phyloP scores from a whole-genome alignment of 306 rosid species.

The Myrica gale region DNA sequence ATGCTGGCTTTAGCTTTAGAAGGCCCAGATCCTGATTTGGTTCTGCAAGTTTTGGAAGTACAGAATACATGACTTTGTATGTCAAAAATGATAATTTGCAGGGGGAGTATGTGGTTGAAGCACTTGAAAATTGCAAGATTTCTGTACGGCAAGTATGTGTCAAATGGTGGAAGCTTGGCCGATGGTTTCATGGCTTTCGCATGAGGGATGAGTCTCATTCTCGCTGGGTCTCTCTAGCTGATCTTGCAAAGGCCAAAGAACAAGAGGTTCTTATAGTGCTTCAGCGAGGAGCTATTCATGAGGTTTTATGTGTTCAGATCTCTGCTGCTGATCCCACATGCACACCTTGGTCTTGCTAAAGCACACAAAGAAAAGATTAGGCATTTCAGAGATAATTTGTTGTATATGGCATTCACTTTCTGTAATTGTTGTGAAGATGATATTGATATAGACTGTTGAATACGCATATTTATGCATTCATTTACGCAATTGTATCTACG shows the following conservation, averaged over 20 bases:
- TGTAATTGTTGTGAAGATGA: neutral
- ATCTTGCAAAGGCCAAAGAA: slow-evolving; percentile 38
- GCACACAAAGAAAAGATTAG: slow-evolving; percentile 6
- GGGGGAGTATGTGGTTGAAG: slow-evolving; percentile 47
- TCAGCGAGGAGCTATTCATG: slow-evolving; percentile 70
- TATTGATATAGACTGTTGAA: too few relatives aligned
- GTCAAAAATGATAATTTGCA: slow-evolving; percentile 36
- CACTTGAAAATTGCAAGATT: slow-evolving; percentile 43
- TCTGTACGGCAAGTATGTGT: slow-evolving; percentile 53
- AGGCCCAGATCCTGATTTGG: slow-evolving; percentile 14
- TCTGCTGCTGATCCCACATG: slow-evolving; percentile 34
- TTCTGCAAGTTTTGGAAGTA: neutral
- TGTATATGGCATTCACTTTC: neutral
- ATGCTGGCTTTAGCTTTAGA: slow-evolving; percentile 14
- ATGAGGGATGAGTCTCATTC: slow-evolving; percentile 64
- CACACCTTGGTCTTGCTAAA: slow-evolving; percentile 33
- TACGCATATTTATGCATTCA: neutral
- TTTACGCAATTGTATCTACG: neutral
- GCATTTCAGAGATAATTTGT: neutral
- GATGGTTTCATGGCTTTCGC: slow-evolving; percentile 74
- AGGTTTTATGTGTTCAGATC: slow-evolving; percentile 74
- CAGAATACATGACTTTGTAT: slow-evolving; percentile 1
- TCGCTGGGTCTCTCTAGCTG: slow-evolving; percentile 49
- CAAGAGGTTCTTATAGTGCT: slow-evolving; percentile 66
- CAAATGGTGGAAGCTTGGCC: slow-evolving; percentile 95